phyloP scores from a whole-genome alignment of 129 eudicot genomes.

The Flaveria ramosissima region DNA sequence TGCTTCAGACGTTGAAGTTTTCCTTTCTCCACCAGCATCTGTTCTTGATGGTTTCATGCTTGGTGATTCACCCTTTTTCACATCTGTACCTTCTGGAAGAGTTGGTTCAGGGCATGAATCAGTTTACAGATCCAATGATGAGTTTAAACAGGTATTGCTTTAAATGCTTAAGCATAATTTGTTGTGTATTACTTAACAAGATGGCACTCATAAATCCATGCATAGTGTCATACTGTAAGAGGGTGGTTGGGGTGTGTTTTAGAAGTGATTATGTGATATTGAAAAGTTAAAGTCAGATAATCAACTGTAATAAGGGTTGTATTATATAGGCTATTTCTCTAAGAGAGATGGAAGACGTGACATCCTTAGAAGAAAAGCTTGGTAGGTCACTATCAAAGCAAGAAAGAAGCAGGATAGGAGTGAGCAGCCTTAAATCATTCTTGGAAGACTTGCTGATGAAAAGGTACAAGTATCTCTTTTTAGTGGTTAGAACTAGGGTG shows the following conservation, averaged over 20 bases:
- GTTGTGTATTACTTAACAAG: not conserved
- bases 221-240: not conserved
- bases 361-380: constrained; percentile 91
- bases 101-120: constrained; percentile 92
- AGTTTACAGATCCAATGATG: constrained; percentile 89
- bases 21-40: constrained; percentile 86
- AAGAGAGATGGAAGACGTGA: constrained; percentile 85
- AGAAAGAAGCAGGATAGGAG: constrained; percentile 95
- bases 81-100: constrained; percentile 99
- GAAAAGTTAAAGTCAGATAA: not conserved
- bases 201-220: not conserved
- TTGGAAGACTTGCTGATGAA: constrained; percentile 80
- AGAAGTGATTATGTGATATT: not conserved
- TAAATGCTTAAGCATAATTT: constrained; percentile 8
- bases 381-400: constrained; percentile 73
- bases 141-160: constrained; percentile 82
- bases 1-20: constrained; percentile 98
- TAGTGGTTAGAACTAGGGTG: constrained; percentile 6
- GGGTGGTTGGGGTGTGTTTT: not conserved
- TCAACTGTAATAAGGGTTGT: not conserved
- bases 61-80: constrained; percentile 99
- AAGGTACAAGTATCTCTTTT: constrained; percentile 49
- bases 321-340: constrained; percentile 68
- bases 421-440: constrained; percentile 87
- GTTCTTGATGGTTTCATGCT: constrained; percentile 91